Percentiles rank a stretch among this genome's conserved stretches.
These are phyloP conservation scores for Monilinia fructicola DNA, from an alignment of 2,329 filamentous ascomycete genomes.

Conservation along the genomic window DNA sequence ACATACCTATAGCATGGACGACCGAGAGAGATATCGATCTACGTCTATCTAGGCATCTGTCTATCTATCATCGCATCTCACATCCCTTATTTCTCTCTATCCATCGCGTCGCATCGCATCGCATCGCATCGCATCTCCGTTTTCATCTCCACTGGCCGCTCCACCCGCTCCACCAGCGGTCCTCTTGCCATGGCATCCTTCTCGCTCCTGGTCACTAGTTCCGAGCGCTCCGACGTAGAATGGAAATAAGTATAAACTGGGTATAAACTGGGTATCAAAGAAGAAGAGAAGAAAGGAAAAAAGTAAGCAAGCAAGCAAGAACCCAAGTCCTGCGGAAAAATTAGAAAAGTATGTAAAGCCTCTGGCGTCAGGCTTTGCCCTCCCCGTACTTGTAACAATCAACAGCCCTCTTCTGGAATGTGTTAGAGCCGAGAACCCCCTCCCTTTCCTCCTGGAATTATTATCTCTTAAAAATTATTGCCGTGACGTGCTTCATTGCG, in stretches of 20 bases:
- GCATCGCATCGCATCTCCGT: no score
- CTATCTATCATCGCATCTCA: background rate
- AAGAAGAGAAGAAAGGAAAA: background rate
- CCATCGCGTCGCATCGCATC: no score
- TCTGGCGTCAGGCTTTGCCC: background rate
- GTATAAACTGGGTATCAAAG: background rate
- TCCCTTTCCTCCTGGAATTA: no score
- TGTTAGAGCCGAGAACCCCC: background rate
- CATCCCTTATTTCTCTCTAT: background rate
- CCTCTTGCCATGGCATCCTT: background rate
- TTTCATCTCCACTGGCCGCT: background rate
- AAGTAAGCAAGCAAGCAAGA: no score
- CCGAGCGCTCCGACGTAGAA: background rate
- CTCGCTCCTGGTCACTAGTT: no score
- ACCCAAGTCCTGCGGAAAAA: background rate
- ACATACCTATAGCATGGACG: no score
- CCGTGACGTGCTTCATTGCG: no score
- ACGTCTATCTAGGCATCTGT: no score
- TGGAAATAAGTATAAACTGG: background rate
- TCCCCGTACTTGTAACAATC: background rate
- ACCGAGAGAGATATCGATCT: no score
- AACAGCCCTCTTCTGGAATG: background rate
- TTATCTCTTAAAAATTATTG: no score
- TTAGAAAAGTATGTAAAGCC: background rate
- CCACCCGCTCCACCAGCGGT: background rate